Conservation (phyloP, 768 basidiomycete genomes). For the Boletus vermiculosoides region DNA sequence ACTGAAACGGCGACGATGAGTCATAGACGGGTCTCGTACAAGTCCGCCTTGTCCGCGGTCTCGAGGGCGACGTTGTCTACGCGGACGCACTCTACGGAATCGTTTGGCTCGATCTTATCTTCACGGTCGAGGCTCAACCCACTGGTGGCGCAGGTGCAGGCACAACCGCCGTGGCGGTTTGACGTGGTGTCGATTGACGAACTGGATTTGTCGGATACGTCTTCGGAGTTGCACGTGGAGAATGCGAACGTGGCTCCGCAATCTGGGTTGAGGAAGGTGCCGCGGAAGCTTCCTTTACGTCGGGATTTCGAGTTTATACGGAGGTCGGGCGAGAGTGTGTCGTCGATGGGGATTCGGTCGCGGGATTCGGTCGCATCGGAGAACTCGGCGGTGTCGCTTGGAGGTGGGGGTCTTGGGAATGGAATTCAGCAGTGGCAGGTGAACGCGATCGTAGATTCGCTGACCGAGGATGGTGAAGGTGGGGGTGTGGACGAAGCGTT, state of each 20-base stretch:
- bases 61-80: conserved; percentile 22
- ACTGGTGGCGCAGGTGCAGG: conserved; percentile 34
- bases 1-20: conserved; percentile 18
- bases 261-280: conserved; percentile 53
- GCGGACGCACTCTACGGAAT: conserved; percentile 35
- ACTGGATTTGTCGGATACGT: conserved; percentile 75
- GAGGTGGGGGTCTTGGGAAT: conserved; percentile 38
- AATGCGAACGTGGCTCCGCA: conserved; percentile 37
- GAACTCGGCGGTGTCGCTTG: conserved; percentile 33
- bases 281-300: conserved; percentile 65
- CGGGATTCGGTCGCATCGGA: conserved; percentile 58
- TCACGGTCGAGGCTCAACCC: conserved; percentile 32
- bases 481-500: conserved; percentile 86
- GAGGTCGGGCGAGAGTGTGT: conserved; percentile 66
- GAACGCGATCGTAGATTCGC: conserved; percentile 70
- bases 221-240: conserved; percentile 50
- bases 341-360: conserved; percentile 74
- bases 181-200: conserved; percentile 80
- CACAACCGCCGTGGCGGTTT: conserved; percentile 54
- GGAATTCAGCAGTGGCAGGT: conserved; percentile 80
- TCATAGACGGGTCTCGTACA: conserved; percentile 18
- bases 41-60: conserved; percentile 21
- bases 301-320: conserved; percentile 81
- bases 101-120: conserved; percentile 34
- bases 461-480: conserved; percentile 70